These are phyloP conservation scores for Globisporangium irregulare DNA, from an alignment of 352 stramenopile genomes.

Conservation along the genomic window DNA sequence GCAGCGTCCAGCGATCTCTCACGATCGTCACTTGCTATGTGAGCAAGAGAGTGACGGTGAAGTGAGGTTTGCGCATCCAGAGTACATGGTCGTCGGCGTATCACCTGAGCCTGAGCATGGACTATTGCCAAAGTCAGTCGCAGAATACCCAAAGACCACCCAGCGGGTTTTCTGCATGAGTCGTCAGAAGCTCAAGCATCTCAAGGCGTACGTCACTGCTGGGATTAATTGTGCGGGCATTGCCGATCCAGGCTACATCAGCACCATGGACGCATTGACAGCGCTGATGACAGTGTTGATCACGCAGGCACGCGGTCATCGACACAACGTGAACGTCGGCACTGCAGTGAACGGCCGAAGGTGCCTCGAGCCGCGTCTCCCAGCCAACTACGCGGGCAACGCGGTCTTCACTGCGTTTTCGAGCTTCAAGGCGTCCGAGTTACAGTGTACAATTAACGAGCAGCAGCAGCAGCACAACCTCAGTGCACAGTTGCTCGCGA, in stretches of 20 bases:
- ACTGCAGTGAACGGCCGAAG: constrained; percentile 15
- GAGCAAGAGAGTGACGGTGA: background rate
- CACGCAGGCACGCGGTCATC: constrained; percentile 15
- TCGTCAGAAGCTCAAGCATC: background rate
- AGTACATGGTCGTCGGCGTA: constrained; percentile 10
- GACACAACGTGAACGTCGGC: constrained; percentile 5
- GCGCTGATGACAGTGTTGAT: constrained; percentile 15
- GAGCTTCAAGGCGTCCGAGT: background rate
- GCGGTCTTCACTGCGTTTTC: constrained; percentile 18
- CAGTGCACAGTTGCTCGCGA: background rate
- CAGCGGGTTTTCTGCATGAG: constrained; percentile 8
- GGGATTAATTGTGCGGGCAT: background rate
- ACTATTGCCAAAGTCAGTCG: background rate
- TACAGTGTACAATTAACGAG: background rate
- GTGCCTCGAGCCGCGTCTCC: constrained; percentile 9
- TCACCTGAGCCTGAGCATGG: background rate
- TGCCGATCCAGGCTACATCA: background rate
- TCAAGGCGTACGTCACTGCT: constrained; percentile 3
- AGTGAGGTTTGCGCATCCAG: constrained; percentile 11
- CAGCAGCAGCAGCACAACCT: background rate
- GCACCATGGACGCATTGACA: constrained; percentile 15
- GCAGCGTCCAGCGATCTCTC: constrained; percentile 2
- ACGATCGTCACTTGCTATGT: constrained; percentile 11
- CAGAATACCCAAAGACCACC: constrained; percentile 2
- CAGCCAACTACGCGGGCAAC: constrained; percentile 18